Base-by-base conservation (phyloP, 2,329 filamentous ascomycete species). In the Cladophialophora exuberans region DNA sequence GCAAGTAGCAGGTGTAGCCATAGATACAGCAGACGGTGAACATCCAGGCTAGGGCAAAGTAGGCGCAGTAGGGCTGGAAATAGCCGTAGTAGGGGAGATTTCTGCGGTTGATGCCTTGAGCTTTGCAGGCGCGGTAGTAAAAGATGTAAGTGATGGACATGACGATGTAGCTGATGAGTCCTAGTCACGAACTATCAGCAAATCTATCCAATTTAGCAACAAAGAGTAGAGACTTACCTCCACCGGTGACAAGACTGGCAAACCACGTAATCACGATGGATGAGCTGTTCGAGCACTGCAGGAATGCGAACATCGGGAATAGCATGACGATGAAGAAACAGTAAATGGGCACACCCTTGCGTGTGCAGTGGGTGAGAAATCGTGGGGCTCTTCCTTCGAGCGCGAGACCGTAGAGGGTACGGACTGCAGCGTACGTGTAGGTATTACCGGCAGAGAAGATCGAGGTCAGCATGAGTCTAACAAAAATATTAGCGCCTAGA, bases 1-100 rank as follows among this genome's bases (percentile, higher is more conserved):
- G 83, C 46, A 89, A 67, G 64, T 91, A 92, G 0, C 89, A 85
- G 0, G 83, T 79, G 60, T 90, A 91, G 0, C 88, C 88, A 11
- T 85, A 84, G 4, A 89, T 82, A 62, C 89, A 82, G 0, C 83
- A 80, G 80, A 91, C 88, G 51, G 87, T 69, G 33, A 81, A 79
- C 5, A 84, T 87, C 44, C 81, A 83, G 1, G 75, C 42, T 11
- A 60, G 38, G 7, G 43, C 62, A 35, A 64, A 56, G 25, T 56
- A 64, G 10, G 77, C 81, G 54, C 78, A 78, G 65, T 80, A 86
- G 0, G 83, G 83, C 67, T 86, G 83, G 66, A 83, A 77, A 42
- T 71, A 79, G 11, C 80, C 84, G 31, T 68, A 75, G 71, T 86
- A 87, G 0, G 84, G 82, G 18, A 85, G 70, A 0, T 69, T 70